Base-by-base conservation (phyloP, 352 stramenopile species). In the Aphanomyces stellatus region DNA sequence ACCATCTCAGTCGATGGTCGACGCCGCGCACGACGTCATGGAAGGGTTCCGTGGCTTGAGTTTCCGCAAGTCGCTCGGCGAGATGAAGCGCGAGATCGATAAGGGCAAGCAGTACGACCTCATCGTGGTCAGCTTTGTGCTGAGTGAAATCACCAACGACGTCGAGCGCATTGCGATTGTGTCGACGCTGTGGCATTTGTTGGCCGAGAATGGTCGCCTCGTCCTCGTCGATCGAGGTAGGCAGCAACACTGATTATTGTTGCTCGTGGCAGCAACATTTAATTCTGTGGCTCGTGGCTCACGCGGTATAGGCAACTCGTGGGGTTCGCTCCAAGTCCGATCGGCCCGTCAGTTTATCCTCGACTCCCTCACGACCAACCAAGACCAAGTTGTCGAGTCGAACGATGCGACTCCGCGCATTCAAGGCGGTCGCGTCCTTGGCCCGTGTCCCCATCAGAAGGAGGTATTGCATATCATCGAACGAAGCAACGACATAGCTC, bases 271-370 rank as follows among this genome's bases (percentile, higher is more conserved):
- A 48, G 13, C 27, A 65, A 27, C 25, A 31, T 56, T 34, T 22
- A n/a, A 19, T n/a, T 19, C 37, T 46, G 37, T 46, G 19, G 24
- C 19, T 22, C 24, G 46, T 53, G 17, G 27, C 4, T 48, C 22
- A 35, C 8, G 7, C 19, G 24, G 8, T 37, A 2, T 65, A 67
- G 85, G 85, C n/a, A 90, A 82, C 43, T 78, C 82, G 28, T 92
- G 83, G 85, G 85, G 85, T 1, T 94, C 85, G 22, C 82, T 92
- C 68, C 76, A 91, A 31, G 81, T 94, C 43, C 82, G 85, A 27
- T 94, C 85, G 5, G 85, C 85, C 34, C 83, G 85, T n/a, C 85
- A 94, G 72, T 92, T 92, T 59, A 77, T 94, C 22, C 65, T 94
- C 33, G 85, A 94, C 65, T 85, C 78, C 1, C 77, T 91, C n/a